Evolutionary conservation across 2,329 filamentous ascomycete species (phyloP), one percentile per base, ranked within the genome.

Genomic region (Arthrobotrys sphaeroides): DNA sequence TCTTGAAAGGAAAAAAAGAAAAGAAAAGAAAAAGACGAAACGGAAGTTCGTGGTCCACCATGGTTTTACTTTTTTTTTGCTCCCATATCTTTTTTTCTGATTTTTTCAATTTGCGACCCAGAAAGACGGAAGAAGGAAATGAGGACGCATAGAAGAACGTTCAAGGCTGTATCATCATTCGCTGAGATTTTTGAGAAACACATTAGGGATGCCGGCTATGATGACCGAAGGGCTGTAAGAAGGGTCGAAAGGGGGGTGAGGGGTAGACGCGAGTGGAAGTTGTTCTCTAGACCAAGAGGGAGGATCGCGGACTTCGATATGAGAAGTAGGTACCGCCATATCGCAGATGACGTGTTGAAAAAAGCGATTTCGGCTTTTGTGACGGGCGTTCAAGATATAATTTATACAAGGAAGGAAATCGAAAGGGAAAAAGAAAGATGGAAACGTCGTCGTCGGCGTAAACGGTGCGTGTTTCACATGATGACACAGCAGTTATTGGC

Each of bases 401-500:
- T 74, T 74, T 74, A 77, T 73, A 72, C 61, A 77, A 49, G 68
- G 36, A 68, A 70, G 53, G 28, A 60, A 59, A 53, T 55, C 10
- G 28, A 66, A 59, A 40, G 31, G 31, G 53, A 53, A 66, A 59
- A 40, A 22, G 31, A 61, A 53, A 66, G 22, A 65, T 49, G 38
- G 51, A 73, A 72, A 33, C 20, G 55, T 66, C 55, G 55, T 66
- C 55, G 68, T 66, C 62, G 55, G 59, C 55, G 57, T 67, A 67
- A 72, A 68, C 40, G 24, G 59, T 12, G 57, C 68, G 72, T 74
- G 77, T 55, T 79, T 85, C 87, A 98, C 94, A 98, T 98, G 84
- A 99, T 90, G 81, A 91, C 87, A 86, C 95, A 99, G 89, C 95
- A 99, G 81, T 93, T 91, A 82, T 90, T 91, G 80, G 88, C 92